Percentiles rank a stretch among this genome's conserved stretches.
Evolutionary conservation across 495 filamentous ascomycete genomes (phyloP).

Genomic region (Aspergillus carlsbadensis): DNA sequence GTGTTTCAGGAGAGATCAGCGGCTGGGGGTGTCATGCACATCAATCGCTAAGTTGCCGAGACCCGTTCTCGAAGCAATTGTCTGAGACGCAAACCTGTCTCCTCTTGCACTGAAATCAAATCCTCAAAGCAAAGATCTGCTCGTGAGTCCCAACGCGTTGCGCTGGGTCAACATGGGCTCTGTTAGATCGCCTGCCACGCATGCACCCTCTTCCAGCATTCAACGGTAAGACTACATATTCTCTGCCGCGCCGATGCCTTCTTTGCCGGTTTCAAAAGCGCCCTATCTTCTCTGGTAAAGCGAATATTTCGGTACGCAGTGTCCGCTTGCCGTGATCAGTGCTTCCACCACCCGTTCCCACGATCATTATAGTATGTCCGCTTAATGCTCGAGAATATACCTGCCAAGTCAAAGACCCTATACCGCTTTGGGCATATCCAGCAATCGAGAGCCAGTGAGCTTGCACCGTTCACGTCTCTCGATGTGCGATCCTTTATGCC

Average conservation of each 20-base stretch:
- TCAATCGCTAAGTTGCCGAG: conserved; percentile 9
- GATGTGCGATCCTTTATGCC: conserved; percentile 12
- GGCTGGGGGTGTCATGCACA: conserved; percentile 21
- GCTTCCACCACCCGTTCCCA: not conserved
- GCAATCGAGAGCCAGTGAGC: conserved; percentile 1
- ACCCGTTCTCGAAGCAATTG: not conserved
- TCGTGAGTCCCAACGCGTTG: not conserved
- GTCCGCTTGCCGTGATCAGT: not conserved
- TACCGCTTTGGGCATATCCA: conserved; percentile 4
- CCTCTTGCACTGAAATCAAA: not conserved
- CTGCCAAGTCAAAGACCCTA: not conserved
- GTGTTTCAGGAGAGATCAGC: conserved; percentile 24
- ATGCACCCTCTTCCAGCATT: not conserved
- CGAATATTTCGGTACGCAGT: too few species aligned
- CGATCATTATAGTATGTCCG: conserved; percentile 10
- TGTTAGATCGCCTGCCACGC: not conserved
- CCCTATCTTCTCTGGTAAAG: too few species aligned
- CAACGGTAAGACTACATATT: not conserved
- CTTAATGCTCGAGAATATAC: conserved; percentile 8
- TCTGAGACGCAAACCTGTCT: not conserved
- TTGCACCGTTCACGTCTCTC: conserved; percentile 3
- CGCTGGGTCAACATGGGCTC: not conserved
- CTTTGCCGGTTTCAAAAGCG: too few species aligned
- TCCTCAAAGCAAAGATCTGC: conserved; percentile 3
- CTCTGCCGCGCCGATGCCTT: too few species aligned